Evolutionary conservation across 2,329 filamentous ascomycete species (phyloP), one percentile per base, ranked within the genome.

Genomic region (Lachnellula cervina): DNA sequence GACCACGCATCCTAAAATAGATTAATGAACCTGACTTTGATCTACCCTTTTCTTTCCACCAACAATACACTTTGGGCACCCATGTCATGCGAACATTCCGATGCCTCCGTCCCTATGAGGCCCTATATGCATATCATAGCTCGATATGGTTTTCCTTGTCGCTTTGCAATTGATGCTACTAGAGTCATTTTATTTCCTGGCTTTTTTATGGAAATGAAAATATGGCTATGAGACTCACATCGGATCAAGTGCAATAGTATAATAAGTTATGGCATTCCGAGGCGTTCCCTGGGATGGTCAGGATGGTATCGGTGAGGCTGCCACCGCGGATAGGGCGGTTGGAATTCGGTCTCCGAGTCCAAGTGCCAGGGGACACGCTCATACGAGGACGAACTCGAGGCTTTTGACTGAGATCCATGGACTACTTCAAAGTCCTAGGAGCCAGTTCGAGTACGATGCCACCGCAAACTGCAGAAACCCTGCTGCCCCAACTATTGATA

Each of bases 241-340:
- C 14, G 42, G 8, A 8, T 19, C 2, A 19, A 14, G n/a, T 23
- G 8, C 8, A 19, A 23, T 16, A 14, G n/a, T 23, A 3, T 2
- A 19, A 23, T 16, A 13, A 44, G 4, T 44, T 11, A 57, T 57
- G 55, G n/a, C 45, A 17, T 13, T 32, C n/a, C 25, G 37, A 13
- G 16, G 42, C 11, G 28, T 23, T 13, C n/a, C 47, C 32, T 46
- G 55, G 42, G 50, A 43, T 37, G 49, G 54, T 40, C 51, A 50
- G 37, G 46, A 43, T 28, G 49, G 50, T 25, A 43, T 54, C 42
- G 51, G 47, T 25, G 47, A 57, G 34, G 55, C 55, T 54, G 38
- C 54, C 40, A 54, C 38, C 16, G n/a, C 42, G 5, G 23, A 51
- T 25, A 25, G 35, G 13, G 37, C 23, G 19, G 38, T 17, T 35